Conservation (phyloP, 768 basidiomycete species). For the Phanerodontia chrysosporium region DNA sequence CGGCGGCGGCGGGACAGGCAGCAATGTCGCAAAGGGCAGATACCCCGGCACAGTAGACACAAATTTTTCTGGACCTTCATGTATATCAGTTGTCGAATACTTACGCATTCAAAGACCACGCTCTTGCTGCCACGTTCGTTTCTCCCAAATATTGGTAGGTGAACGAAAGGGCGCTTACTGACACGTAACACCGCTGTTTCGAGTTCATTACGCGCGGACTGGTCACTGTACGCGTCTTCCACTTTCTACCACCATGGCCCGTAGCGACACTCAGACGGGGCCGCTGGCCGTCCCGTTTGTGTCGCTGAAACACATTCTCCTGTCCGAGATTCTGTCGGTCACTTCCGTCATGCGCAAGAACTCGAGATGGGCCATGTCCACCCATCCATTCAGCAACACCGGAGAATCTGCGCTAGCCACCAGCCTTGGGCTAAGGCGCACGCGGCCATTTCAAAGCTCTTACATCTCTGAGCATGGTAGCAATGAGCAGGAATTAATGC, state of each 20-base stretch:
- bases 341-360: slow-evolving; percentile 97
- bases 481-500: slow-evolving; percentile 83
- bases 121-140: not conserved
- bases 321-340: slow-evolving; percentile 87
- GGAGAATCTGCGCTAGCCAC: slow-evolving; percentile 68
- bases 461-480: slow-evolving; percentile 47
- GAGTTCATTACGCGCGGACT: not conserved
- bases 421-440: slow-evolving; percentile 69
- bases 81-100: slow-evolving; percentile 6
- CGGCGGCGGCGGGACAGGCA: slow-evolving; percentile 87
- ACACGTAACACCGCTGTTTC: slow-evolving; percentile 8
- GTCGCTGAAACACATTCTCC: slow-evolving; percentile 73
- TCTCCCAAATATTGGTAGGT: too few relatives aligned
- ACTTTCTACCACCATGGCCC: slow-evolving; percentile 1
- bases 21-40: slow-evolving; percentile 70
- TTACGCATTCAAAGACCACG: not conserved
- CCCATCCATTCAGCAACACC: slow-evolving; percentile 47
- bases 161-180: slow-evolving; percentile 12
- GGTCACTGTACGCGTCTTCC: not conserved
- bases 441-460: slow-evolving; percentile 40
- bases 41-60: slow-evolving; percentile 31
- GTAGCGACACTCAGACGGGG: not conserved
- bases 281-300: slow-evolving; percentile 22
- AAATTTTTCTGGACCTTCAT: not conserved
- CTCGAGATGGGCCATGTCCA: slow-evolving; percentile 87